A percentile compares a stretch with the other conserved stretches of the same genome.
Evolutionary conservation across 495 filamentous ascomycete genomes (phyloP).

Genomic region (Tuber umbilicatum): DNA sequence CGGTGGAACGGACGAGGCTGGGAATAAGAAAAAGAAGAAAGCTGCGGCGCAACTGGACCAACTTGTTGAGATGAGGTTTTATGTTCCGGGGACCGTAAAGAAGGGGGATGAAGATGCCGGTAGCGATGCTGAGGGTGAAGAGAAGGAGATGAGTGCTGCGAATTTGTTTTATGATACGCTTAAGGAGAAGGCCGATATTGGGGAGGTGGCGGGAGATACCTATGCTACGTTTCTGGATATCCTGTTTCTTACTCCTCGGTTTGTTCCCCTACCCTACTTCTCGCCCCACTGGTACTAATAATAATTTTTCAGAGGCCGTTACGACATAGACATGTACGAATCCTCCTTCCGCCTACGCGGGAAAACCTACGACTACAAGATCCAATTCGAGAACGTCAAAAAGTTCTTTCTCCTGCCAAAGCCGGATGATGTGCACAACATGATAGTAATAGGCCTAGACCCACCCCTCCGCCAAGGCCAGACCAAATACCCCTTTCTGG

Average conservation of each 20-base stretch:
- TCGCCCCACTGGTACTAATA: conserved; percentile 6
- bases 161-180: conserved; percentile 93
- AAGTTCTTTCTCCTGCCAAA: conserved; percentile 98
- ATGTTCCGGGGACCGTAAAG: conserved; percentile 85
- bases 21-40: conserved; percentile 85
- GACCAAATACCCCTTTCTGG: conserved; percentile 95
- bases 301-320: conserved; percentile 67
- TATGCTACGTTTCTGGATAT: conserved; percentile 97
- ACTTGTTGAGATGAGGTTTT: conserved; percentile 96
- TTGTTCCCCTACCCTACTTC: conserved; percentile 38
- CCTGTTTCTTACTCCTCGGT: conserved; percentile 94
- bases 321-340: conserved; percentile 99
- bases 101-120: conserved; percentile 72
- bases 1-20: conserved; percentile 77
- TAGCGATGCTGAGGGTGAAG: conserved; percentile 58
- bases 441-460: conserved; percentile 92
- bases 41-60: conserved; percentile 81
- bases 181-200: conserved; percentile 98
- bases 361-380: conserved; percentile 99
- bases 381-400: conserved; percentile 93
- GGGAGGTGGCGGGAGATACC: conserved; percentile 93
- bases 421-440: conserved; percentile 88
- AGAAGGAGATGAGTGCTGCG: conserved; percentile 85
- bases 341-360: conserved; percentile 93
- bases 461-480: conserved; percentile 95